Base-by-base conservation (phyloP, 2,329 filamentous ascomycete species). In the Ascochyta pisi region DNA sequence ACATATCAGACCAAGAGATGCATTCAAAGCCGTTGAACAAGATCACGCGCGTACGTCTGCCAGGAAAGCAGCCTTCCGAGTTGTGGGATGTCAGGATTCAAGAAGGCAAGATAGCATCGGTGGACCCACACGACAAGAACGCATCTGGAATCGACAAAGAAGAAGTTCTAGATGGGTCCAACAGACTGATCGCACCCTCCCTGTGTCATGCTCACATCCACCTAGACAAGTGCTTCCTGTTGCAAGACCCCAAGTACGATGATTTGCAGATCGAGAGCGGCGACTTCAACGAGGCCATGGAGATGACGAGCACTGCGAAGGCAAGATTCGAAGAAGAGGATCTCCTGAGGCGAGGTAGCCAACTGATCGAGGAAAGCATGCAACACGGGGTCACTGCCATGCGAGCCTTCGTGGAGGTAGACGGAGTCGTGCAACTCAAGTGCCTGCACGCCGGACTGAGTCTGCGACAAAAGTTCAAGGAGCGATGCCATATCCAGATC, bases 121-220 rank as follows among this genome's bases (percentile, higher is more conserved):
- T 78, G 15, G 61, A 70, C n/a, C 31, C 65, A n/a, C 73, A 78
- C 45, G 50, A 65, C 26, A 12, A 43, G 15, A 31, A 19, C 43
- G 29, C 33, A 22, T 39, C 48, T 10, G 29, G 35, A 6, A 12
- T 34, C 38, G 23, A 57, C 26, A 27, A 35, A 8, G 40, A 63
- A 15, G 67, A 76, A 26, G 68, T 75, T 5, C 71, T 85, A 45
- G 63, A 81, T 59, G 78, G 73, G 16, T 50, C 63, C 22, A 73
- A 71, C 44, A 69, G 77, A 24, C 72, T 85, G 1, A 63, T 85
- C 10, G 74, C 77, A 19, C 85, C 86, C 3, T 80, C 82, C 8
- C 80, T 91, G 3, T 90, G 87, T 62, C 89, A 91, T 67, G 87
- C 89, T 7, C 89, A 91, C 62, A 84, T 91, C 46, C 89, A 91